phyloP scores from a whole-genome alignment of 2,329 filamentous ascomycete genomes.

The Calonectria honghensis region DNA sequence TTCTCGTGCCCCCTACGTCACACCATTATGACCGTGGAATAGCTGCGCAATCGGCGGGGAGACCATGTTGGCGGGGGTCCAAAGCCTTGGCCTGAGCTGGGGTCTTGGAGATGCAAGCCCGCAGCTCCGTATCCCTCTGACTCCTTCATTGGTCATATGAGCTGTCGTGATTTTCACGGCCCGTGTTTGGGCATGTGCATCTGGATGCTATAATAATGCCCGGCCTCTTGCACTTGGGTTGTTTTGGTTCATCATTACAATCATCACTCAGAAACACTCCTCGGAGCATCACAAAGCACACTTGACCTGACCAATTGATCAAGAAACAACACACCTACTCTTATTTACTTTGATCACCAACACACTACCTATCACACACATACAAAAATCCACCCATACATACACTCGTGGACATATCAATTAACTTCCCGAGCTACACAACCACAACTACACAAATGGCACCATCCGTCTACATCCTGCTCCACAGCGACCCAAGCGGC shows the following conservation, averaged over 20 bases:
- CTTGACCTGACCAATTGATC: slow-evolving; percentile 7
- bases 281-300: slow-evolving; percentile 12
- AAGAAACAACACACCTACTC: slow-evolving; percentile 3
- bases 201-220: slow-evolving; percentile 48
- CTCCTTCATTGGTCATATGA: slow-evolving; percentile 40
- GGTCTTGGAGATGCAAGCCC: slow-evolving; percentile 41
- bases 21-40: slow-evolving; percentile 46
- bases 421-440: slow-evolving; percentile 9
- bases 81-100: background rate
- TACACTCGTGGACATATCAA: slow-evolving; percentile 28
- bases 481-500: slow-evolving; percentile 56
- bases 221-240: slow-evolving; percentile 26
- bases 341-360: background rate
- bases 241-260: slow-evolving; percentile 30
- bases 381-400: slow-evolving; percentile 2
- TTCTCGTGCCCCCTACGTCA: slow-evolving; percentile 42
- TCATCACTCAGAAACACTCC: slow-evolving; percentile 27
- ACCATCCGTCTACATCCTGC: slow-evolving; percentile 58
- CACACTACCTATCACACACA: slow-evolving; percentile 11
- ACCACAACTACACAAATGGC: slow-evolving; percentile 43
- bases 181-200: slow-evolving; percentile 39
- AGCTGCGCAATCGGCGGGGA: slow-evolving; percentile 36
- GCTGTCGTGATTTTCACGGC: slow-evolving; percentile 41
- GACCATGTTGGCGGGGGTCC: slow-evolving; percentile 24
- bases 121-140: slow-evolving; percentile 14